Percentiles rank a stretch among this genome's conserved stretches.
Conservation (phyloP, 208 protist species). For the Leishmania guyanensis region DNA sequence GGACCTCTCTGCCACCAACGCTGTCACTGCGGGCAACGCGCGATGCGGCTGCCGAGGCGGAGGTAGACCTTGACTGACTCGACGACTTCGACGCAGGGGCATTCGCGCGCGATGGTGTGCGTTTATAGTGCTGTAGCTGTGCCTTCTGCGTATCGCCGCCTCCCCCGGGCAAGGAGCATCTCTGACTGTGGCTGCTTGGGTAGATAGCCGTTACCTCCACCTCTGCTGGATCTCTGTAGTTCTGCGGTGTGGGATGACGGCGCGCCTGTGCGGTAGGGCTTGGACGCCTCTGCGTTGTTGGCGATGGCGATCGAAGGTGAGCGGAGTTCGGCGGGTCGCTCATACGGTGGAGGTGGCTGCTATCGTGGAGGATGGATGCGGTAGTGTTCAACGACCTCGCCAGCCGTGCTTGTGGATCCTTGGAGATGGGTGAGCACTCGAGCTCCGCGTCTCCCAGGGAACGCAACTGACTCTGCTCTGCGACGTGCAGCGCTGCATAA, state of each 20-base stretch:
- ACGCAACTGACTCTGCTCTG: neutral
- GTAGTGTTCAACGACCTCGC: conserved; percentile 31
- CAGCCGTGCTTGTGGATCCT: conserved; percentile 24
- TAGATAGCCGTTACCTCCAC: conserved; percentile 29
- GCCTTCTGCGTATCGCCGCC: neutral
- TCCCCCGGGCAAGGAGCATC: conserved; percentile 2
- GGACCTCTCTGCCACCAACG: neutral
- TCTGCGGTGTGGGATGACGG: neutral
- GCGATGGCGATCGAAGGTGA: neutral
- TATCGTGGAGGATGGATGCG: conserved; percentile 19
- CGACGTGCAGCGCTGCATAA: conserved; percentile 23
- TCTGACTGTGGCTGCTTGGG: conserved; percentile 15
- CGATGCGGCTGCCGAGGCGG: conserved; percentile 1
- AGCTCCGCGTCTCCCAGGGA: conserved; percentile 18
- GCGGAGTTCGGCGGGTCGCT: neutral
- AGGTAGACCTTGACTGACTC: conserved; percentile 3
- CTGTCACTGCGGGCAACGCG: neutral
- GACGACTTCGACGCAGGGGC: neutral
- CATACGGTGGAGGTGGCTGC: neutral
- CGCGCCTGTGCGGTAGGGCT: neutral
- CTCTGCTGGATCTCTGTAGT: conserved; percentile 10
- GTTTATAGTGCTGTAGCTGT: neutral
- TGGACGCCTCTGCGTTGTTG: neutral
- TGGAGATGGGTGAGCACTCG: conserved; percentile 40
- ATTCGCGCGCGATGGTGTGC: neutral